Base-by-base conservation (phyloP, 257 asterid genomes). In the Solanum habrochaites region DNA sequence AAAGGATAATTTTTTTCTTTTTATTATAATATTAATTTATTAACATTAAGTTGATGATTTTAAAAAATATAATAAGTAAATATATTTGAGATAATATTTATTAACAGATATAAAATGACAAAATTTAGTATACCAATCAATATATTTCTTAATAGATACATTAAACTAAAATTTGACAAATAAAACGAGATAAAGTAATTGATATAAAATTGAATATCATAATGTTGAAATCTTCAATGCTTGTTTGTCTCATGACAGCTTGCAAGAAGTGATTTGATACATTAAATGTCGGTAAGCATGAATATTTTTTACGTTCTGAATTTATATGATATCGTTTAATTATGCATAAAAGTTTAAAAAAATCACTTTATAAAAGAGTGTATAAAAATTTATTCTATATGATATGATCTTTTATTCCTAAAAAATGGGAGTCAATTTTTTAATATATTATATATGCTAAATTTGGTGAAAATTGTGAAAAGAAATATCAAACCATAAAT, bases 11-110 rank as follows among this genome's bases (percentile, higher is more conserved):
- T 52, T 52, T 7, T 42, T 42, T 42, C 62, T 16, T 49, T 49
- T 8, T 49, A 1, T 6, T 52, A 1, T 16, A 52, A 0, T 1
- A 3, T 52, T 0, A 0, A 2, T 52, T 52, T 16, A 2, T 52
- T 52, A 52, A 56, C 0, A 56, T 56, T 56, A 4, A 7, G 11
- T 56, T 56, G 7, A 18, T 56, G 0, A 18, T 2, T 0, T 0
- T 2, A 4, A 56, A 56, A 18, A 56, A 56, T 43, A 11, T 43
- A 56, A 0, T 56, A n/a, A 56, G 4, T 18, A 56, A 56, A 56
- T 56, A 56, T 56, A 56, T 56, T 56, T 18, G 11, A 56, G 64
- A 56, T 1, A 56, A 0, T 18, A 18, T 1, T n/a, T 18, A 56
- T 56, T 56, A 56, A 56, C 7, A 18, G 2, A 7, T 0, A 0